Conservation (phyloP, 75 land plant species). For the Pinus tabuliformis region DNA sequence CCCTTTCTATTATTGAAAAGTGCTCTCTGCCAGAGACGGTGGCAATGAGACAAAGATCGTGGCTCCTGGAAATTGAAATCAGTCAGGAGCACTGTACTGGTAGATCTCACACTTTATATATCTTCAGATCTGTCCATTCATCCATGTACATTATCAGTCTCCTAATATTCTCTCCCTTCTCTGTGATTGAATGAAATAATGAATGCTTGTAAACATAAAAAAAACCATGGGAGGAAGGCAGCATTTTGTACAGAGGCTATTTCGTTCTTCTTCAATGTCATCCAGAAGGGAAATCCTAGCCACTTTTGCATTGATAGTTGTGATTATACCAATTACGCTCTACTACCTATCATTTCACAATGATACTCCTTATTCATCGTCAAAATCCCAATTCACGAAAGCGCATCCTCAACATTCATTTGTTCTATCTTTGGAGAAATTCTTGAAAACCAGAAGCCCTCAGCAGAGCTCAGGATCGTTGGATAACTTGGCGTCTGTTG, state of each 20-base stretch:
- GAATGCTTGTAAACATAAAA: too few relatives aligned
- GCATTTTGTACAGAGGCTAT: not conserved
- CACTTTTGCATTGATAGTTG: not conserved
- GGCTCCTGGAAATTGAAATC: too few relatives aligned
- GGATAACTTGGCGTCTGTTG: not conserved
- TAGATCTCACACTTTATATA: too few relatives aligned
- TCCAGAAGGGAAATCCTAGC: not conserved
- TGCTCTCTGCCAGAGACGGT: too few relatives aligned
- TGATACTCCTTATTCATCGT: not conserved
- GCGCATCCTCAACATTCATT: conserved; percentile 41
- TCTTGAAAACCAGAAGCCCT: conserved; percentile 19
- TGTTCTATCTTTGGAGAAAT: conserved; percentile 51
- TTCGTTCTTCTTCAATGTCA: not conserved
- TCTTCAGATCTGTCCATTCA: too few relatives aligned
- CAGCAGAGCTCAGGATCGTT: conserved; percentile 2
- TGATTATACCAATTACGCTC: not conserved
- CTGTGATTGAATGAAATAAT: too few relatives aligned
- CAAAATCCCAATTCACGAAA: not conserved
- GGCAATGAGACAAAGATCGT: too few relatives aligned
- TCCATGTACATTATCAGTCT: too few relatives aligned
- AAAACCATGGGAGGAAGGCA: not conserved
- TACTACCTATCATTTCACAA: not conserved
- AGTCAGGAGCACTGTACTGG: too few relatives aligned
- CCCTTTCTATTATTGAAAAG: too few relatives aligned
- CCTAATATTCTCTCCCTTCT: too few relatives aligned